These are phyloP conservation scores for Chaetomium fimeti DNA, from an alignment of 495 filamentous ascomycete genomes.

Conservation along the genomic window DNA sequence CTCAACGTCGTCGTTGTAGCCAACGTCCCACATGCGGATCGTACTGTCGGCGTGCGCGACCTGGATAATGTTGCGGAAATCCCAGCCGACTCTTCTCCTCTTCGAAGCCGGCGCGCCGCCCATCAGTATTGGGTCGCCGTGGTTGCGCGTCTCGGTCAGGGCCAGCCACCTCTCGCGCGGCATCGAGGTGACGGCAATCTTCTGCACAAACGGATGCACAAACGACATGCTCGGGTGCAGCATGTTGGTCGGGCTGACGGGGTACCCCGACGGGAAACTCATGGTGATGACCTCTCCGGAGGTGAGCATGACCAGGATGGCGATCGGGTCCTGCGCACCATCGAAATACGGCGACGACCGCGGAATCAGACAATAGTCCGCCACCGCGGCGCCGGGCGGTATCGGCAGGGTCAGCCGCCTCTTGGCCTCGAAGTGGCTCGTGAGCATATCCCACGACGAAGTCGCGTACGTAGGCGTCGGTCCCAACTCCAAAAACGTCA, in stretches of 20 bases:
- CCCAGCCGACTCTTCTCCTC: constrained; percentile 68
- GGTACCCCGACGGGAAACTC: constrained; percentile 86
- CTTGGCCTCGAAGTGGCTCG: constrained; percentile 73
- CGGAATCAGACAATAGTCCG: constrained; percentile 82
- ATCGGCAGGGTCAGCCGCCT: constrained; percentile 66
- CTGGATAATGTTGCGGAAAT: constrained; percentile 72
- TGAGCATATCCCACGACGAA: constrained; percentile 78
- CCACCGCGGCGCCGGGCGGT: constrained; percentile 73
- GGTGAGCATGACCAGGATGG: constrained; percentile 70
- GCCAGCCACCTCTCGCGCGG: constrained; percentile 82
- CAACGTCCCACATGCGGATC: constrained; percentile 84
- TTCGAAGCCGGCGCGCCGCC: constrained; percentile 23
- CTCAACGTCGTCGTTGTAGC: constrained; percentile 88
- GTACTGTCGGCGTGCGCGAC: constrained; percentile 86
- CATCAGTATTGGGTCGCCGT: constrained; percentile 66
- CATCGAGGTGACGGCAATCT: constrained; percentile 62
- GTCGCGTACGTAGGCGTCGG: constrained; percentile 86
- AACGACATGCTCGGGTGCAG: constrained; percentile 79
- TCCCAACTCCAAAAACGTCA: constrained; percentile 88
- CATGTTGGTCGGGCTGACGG: constrained; percentile 87
- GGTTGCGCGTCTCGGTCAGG: constrained; percentile 70
- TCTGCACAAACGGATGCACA: constrained; percentile 82
- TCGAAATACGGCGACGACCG: constrained; percentile 78
- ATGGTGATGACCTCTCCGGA: constrained; percentile 86
- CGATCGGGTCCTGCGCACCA: constrained; percentile 86